Conservation (phyloP, 768 basidiomycete genomes). For the Coprinopsis cinerea region DNA sequence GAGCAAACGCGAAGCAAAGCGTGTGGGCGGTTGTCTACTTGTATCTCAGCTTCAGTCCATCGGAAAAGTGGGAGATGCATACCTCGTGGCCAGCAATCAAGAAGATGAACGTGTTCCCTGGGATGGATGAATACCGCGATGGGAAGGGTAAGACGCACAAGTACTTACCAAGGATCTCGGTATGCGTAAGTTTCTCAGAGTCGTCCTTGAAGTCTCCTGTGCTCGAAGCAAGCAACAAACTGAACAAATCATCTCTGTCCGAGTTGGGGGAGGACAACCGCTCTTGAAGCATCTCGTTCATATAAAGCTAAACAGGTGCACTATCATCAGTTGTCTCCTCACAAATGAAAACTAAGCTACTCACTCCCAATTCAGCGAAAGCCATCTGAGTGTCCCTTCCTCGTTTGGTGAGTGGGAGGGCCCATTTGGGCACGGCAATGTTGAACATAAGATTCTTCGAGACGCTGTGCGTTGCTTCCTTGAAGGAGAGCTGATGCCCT, state of each 20-base stretch:
- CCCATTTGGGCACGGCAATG: conserved; percentile 33
- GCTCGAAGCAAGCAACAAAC: conserved; percentile 45
- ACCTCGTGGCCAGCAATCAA: conserved; percentile 60
- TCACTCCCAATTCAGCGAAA: conserved; percentile 40
- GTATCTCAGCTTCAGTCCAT: not conserved
- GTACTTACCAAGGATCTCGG: conserved; percentile 37
- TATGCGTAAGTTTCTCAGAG: conserved; percentile 33
- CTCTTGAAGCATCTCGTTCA: conserved; percentile 48
- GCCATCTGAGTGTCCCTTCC: conserved; percentile 27
- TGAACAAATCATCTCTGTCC: conserved; percentile 46
- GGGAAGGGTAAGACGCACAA: no score
- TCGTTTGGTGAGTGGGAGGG: conserved; percentile 29
- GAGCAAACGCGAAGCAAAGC: conserved; percentile 29
- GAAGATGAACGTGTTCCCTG: conserved; percentile 43
- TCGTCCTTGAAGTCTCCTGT: conserved; percentile 28
- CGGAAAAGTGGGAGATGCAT: not conserved
- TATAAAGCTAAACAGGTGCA: conserved; percentile 25
- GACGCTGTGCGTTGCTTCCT: conserved; percentile 41
- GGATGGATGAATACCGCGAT: not conserved
- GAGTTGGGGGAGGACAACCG: conserved; percentile 31
- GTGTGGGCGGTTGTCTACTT: conserved; percentile 30
- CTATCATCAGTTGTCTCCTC: not conserved
- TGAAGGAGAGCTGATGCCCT: conserved; percentile 44
- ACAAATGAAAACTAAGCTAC: not conserved
- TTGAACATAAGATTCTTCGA: conserved; percentile 31